These are phyloP conservation scores for Metschnikowia kunwiensis DNA, from an alignment of 805 yeast genomes.

Conservation along the genomic window DNA sequence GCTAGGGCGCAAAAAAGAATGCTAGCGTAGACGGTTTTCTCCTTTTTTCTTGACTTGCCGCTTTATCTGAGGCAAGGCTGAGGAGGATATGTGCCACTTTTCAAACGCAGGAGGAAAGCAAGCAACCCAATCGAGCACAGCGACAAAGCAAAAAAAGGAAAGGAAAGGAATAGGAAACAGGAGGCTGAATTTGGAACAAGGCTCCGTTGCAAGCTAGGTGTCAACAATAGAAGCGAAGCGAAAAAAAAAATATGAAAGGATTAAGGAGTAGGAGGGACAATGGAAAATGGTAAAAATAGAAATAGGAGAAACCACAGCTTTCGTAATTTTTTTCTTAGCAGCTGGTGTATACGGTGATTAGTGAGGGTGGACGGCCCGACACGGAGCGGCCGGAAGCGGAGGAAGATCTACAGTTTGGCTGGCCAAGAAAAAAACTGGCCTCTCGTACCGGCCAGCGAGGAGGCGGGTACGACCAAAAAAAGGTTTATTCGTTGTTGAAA, in stretches of 20 bases:
- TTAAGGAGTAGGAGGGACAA: too few species aligned
- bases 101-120: conserved; percentile 5
- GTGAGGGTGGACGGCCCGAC: too few species aligned
- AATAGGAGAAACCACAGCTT: too few species aligned
- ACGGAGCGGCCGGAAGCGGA: too few species aligned
- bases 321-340: too few species aligned
- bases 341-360: too few species aligned
- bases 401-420: too few species aligned
- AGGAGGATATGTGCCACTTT: conserved; percentile 2
- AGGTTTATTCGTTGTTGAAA: too few species aligned
- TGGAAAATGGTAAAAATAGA: too few species aligned
- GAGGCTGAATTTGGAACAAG: neutral
- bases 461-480: too few species aligned
- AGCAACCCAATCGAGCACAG: conserved; percentile 1
- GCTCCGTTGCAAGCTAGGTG: neutral
- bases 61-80: conserved; percentile 6
- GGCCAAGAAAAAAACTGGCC: too few species aligned
- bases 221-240: neutral
- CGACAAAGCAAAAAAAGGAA: neutral
- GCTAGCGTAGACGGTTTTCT: neutral
- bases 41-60: neutral
- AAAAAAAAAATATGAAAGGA: neutral
- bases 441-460: too few species aligned
- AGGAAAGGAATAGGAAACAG: neutral
- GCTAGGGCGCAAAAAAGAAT: neutral